Evolutionary conservation across 2,329 filamentous ascomycete species (phyloP), one percentile per base, ranked within the genome.

Genomic region (Calonectria honghensis): DNA sequence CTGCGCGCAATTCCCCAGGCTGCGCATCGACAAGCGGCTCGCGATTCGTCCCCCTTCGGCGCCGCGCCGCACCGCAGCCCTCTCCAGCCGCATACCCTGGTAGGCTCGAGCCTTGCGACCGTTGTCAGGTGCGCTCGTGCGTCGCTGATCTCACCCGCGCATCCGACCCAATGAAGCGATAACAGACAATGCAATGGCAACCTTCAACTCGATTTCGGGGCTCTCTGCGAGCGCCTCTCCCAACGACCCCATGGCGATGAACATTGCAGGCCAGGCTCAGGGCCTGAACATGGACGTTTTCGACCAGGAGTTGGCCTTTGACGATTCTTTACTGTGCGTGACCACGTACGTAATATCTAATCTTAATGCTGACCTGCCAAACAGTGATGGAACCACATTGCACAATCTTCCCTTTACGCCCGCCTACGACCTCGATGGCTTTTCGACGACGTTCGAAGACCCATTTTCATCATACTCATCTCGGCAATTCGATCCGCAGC

Each of bases 361-460:
- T 35, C 52, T 59, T 51, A 59, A 71, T 73, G 74, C 76, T 80
- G 74, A 80, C 73, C 74, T 75, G 61, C 64, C 67, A 41, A 70
- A 45, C 70, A 86, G 85, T 37, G 84, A 86, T 64, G 82, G 80
- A 76, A 77, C 81, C 72, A 75, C 83, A 32, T 76, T 86, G 70
- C 82, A 83, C 45, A 81, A 81, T 64, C 81, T 86, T n/a, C 88
- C 90, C 4, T 93, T 92, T 73, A 90, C 90, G 3, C 89, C 90
- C 4, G 86, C 88, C 6, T 93, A 93, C 85, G 91, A 93, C 77
- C 89, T 93, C 78, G 90, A 92, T 68, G 85, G 87, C 76, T 91
- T 91, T 78, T 89, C 90, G 65, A 89, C 88, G 50, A 92, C 91
- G 9, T 93, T 93, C 80, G 92, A 93, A 82, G 92, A 93, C 79